Evolutionary conservation across 169 alveolate species (phyloP), one percentile per base, ranked within the genome.

Genomic region (Cyclospora cayetanensis): DNA sequence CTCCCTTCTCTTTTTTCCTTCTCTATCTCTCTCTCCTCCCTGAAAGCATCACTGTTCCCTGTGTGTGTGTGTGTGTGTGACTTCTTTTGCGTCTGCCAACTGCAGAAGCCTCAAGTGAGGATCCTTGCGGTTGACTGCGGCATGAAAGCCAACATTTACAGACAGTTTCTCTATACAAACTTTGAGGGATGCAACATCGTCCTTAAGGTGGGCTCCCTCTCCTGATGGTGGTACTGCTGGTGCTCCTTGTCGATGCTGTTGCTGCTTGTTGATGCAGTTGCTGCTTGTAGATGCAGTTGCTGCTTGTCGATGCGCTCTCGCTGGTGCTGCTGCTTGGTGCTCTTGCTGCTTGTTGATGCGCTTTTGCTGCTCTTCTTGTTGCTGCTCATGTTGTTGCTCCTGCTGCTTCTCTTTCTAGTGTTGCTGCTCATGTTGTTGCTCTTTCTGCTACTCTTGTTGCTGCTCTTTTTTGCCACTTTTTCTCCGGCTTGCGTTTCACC

Each of bases 121-220:
- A 90, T 97, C 84, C 93, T 97, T 34, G 94, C 96, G 18, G 97
- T 97, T 29, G 97, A 97, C 94, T 96, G 97, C 89, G 98, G 98
- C 15, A 93, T 95, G 90, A 97, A 97, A 95, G 91, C 95, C 90
- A 96, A 96, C 95, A 96, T 97, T 91, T 94, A 95, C 68, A 94
- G 97, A 39, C 88, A 88, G 86, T 90, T 94, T 25, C 94, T 94
- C 41, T 29, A 84, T 50, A 53, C 46, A 39, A 25, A 82, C 4
- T 50, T 79, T 53, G 52, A 50, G 60, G 53, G 37, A 37, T 66
- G 79, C 77, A 60, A 52, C 66, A 34, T 68, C 77, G 42, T 25
- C 12, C 85, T 68, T 52, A 76, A 70, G 74, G 94, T 85, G 60
- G 85, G 68, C 90, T 91, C 76, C n/a, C n/a, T n/a, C n/a, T n/a